Evolutionary conservation across 495 filamentous ascomycete genomes (phyloP).

Genomic region (Xylaria castorea): DNA sequence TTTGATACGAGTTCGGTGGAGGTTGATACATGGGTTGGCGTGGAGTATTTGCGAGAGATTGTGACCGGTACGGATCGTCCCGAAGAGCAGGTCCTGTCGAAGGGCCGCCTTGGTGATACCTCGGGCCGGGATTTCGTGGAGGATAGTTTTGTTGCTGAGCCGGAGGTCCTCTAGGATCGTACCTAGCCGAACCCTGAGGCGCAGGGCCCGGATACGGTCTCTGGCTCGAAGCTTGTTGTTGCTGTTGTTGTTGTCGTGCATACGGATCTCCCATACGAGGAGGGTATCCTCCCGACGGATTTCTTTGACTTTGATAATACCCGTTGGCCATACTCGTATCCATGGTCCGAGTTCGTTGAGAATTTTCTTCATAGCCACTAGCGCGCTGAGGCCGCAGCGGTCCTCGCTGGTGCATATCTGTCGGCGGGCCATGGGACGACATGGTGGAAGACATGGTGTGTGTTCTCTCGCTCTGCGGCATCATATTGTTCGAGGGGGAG

Average conservation of each 20-base stretch:
- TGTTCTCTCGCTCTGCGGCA: conserved; percentile 67
- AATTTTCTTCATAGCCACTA: conserved; percentile 53
- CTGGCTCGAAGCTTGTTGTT: conserved; percentile 33
- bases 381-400: conserved; percentile 66
- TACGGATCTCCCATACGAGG: conserved; percentile 34
- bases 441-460: conserved; percentile 86
- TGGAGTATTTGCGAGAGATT: conserved; percentile 81
- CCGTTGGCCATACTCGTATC: conserved; percentile 57
- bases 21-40: conserved; percentile 70
- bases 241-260: conserved; percentile 34
- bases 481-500: conserved; percentile 57
- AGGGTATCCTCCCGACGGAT: conserved; percentile 51
- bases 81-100: conserved; percentile 74
- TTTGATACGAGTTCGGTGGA: conserved; percentile 70
- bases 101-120: conserved; percentile 57
- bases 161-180: conserved; percentile 53
- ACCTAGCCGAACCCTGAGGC: conserved; percentile 39
- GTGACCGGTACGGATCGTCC: conserved; percentile 83
- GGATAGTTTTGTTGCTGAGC: conserved; percentile 58
- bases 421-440: conserved; percentile 66
- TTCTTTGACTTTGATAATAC: conserved; percentile 62
- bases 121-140: conserved; percentile 62
- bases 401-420: conserved; percentile 62
- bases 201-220: conserved; percentile 65
- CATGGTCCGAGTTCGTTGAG: conserved; percentile 47